Percentiles rank a stretch among this genome's conserved stretches.
phyloP scores from a whole-genome alignment of 306 rosid species.

The Pyrus communis region DNA sequence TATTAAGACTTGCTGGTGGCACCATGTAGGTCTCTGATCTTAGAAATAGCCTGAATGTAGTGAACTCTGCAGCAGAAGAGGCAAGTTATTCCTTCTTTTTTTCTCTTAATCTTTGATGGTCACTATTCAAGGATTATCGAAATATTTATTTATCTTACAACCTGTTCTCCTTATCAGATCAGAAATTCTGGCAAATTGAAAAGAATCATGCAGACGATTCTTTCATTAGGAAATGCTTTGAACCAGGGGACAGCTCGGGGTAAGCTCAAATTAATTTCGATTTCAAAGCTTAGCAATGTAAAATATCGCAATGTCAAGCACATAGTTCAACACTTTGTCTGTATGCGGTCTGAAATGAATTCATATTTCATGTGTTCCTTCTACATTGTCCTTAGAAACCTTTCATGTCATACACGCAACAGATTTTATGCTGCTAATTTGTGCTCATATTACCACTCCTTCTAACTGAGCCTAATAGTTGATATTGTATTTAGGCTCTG shows the following conservation, averaged over 20 bases:
- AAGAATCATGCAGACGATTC: slow-evolving; percentile 95
- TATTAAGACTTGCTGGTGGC: slow-evolving; percentile 11
- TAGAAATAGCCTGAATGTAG: slow-evolving; percentile 54
- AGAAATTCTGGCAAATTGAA: slow-evolving; percentile 71
- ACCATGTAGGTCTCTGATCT: slow-evolving; percentile 73
- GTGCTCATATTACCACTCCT: background rate
- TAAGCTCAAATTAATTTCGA: slow-evolving; percentile 34
- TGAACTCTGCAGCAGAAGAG: slow-evolving; percentile 77
- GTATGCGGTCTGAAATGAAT: background rate
- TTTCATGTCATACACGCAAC: background rate
- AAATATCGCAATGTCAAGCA: background rate
- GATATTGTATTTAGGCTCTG: slow-evolving; percentile 46
- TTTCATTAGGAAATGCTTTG: slow-evolving; percentile 91
- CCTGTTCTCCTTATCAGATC: slow-evolving; percentile 48
- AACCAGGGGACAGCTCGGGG: slow-evolving; percentile 96
- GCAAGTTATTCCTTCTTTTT: slow-evolving; percentile 33
- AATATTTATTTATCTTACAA: background rate
- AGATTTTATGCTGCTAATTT: background rate
- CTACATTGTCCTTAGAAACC: background rate
- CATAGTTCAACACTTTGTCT: background rate
- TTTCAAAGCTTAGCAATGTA: background rate
- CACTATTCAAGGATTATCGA: background rate
- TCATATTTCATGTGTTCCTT: background rate
- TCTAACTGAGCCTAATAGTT: background rate
- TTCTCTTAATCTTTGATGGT: background rate